Percentiles rank a stretch among this genome's conserved stretches.
Conservation (phyloP, 495 filamentous ascomycete genomes). For the Xylaria scruposa region DNA sequence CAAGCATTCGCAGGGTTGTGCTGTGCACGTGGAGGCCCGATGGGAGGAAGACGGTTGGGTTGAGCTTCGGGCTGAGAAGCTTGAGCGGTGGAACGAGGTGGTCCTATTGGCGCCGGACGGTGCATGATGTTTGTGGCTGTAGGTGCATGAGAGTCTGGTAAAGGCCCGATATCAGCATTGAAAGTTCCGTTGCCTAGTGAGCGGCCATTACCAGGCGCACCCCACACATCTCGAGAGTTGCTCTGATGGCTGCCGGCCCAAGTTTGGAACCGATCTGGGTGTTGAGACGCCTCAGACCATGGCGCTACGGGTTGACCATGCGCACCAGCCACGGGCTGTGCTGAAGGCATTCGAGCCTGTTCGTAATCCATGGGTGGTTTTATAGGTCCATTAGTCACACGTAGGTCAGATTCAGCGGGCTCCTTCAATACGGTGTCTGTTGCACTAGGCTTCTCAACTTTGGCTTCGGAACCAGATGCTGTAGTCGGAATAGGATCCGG, state of each 20-base stretch:
- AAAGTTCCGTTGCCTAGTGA: slow-evolving; percentile 83
- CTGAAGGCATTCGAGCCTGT: slow-evolving; percentile 20
- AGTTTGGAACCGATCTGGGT: slow-evolving; percentile 44
- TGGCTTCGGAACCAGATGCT: slow-evolving; percentile 33
- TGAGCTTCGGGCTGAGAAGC: slow-evolving; percentile 26
- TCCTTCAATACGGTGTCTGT: slow-evolving; percentile 38
- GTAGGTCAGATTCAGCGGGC: slow-evolving; percentile 2
- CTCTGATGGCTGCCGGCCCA: slow-evolving; percentile 45
- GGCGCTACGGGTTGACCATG: slow-evolving; percentile 28
- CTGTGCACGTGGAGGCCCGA: slow-evolving; percentile 37
- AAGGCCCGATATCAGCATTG: slow-evolving; percentile 62
- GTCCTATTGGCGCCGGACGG: slow-evolving; percentile 48
- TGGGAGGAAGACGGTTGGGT: slow-evolving; percentile 33
- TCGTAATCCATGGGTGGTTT: slow-evolving; percentile 27
- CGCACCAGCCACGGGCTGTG: slow-evolving; percentile 25
- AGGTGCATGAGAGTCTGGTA: slow-evolving; percentile 48
- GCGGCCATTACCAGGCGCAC: slow-evolving; percentile 71
- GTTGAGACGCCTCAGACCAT: slow-evolving; percentile 39
- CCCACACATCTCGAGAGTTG: slow-evolving; percentile 71
- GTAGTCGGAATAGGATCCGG: not conserved
- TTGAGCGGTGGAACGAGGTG: slow-evolving; percentile 41
- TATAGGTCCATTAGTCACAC: slow-evolving; percentile 24
- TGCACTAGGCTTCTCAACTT: slow-evolving; percentile 1
- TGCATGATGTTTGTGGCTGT: slow-evolving; percentile 52
- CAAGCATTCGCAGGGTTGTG: slow-evolving; percentile 25